These are phyloP conservation scores for Pseudonitzschia multistriata DNA, from an alignment of 108 stramenopile genomes.

Conservation along the genomic window DNA sequence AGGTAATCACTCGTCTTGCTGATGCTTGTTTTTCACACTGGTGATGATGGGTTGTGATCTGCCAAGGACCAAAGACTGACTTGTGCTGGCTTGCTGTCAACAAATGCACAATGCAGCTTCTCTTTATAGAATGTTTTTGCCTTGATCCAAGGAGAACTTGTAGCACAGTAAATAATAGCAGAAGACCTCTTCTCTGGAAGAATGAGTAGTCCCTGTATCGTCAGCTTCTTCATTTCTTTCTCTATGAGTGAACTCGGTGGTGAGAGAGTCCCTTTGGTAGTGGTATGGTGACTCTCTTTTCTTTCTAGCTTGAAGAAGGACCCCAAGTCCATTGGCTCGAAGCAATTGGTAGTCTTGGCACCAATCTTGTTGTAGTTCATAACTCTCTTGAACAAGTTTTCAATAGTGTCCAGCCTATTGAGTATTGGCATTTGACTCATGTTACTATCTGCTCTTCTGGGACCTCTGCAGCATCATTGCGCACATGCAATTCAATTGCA, in stretches of 20 bases:
- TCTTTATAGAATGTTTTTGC: not conserved
- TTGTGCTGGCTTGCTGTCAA: too few relatives aligned
- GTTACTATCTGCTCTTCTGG: too few relatives aligned
- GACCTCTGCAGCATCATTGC: too few relatives aligned
- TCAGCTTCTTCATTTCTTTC: not conserved
- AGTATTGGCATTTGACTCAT: too few relatives aligned
- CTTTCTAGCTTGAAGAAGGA: not conserved
- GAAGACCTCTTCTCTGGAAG: not conserved
- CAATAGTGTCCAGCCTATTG: too few relatives aligned
- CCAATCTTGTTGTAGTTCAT: constrained; percentile 5
- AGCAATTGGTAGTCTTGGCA: constrained; percentile 1
- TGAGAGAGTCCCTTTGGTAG: not conserved
- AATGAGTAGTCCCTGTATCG: not conserved
- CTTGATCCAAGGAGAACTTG: not conserved
- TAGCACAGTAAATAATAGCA: constrained; percentile 4
- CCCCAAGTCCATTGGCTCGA: not conserved
- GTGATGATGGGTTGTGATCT: too few relatives aligned
- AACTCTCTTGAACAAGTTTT: too few relatives aligned
- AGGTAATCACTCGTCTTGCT: too few relatives aligned
- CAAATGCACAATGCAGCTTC: too few relatives aligned
- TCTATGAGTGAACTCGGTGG: not conserved
- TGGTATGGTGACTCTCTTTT: not conserved
- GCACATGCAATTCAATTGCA: too few relatives aligned
- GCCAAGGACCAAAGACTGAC: too few relatives aligned
- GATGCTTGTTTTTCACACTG: too few relatives aligned